These are phyloP conservation scores for Capsicum rhomboideum DNA, from an alignment of 257 asterid species.

Conservation along the genomic window DNA sequence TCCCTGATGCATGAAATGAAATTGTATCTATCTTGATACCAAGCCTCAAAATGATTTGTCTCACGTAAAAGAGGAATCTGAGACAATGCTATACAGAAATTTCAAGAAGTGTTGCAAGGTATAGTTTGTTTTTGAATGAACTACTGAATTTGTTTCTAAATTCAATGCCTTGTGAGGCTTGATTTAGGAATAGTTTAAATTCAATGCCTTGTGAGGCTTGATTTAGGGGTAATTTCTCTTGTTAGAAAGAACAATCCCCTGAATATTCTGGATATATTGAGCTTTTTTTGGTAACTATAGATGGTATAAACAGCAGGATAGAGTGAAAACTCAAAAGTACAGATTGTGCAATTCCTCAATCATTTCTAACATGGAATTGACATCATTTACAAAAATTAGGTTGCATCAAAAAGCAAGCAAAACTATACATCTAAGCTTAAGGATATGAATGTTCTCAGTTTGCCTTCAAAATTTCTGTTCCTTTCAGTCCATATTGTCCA, in stretches of 20 bases:
- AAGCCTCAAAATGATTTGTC: background rate
- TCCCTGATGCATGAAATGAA: background rate
- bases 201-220: background rate
- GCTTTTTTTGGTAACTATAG: background rate
- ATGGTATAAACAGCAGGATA: background rate
- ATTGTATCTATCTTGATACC: background rate
- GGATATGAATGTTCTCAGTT: background rate
- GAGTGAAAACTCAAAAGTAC: background rate
- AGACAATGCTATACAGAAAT: background rate
- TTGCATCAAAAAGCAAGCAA: background rate
- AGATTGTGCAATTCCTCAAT: background rate
- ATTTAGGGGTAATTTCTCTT: background rate
- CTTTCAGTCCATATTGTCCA: background rate
- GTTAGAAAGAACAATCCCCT: background rate
- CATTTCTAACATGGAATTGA: background rate
- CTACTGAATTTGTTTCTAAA: no score
- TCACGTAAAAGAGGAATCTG: background rate
- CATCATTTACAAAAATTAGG: background rate
- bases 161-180: background rate
- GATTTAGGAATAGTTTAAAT: background rate
- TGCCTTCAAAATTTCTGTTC: background rate
- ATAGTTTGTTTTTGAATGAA: background rate
- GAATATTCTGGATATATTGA: background rate
- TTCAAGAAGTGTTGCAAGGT: background rate
- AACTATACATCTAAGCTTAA: background rate